These are phyloP conservation scores for Coniochaeta sp. DNA, from an alignment of 2,329 filamentous ascomycete species.

Conservation along the genomic window DNA sequence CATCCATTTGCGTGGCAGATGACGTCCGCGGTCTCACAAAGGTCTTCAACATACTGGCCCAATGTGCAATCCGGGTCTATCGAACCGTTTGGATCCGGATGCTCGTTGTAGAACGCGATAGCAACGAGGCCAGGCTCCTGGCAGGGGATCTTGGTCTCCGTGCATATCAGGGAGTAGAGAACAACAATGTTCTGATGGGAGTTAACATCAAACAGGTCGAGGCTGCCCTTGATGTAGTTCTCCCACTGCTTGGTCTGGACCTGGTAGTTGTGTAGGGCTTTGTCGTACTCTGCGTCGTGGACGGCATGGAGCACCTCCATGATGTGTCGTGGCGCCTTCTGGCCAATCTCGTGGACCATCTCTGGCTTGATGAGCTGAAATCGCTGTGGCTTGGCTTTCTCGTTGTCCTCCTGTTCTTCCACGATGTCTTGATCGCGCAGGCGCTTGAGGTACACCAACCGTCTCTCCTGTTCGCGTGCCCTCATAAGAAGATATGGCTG, in stretches of 20 bases:
- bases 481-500: slow-evolving; percentile 91
- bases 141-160: slow-evolving; percentile 87
- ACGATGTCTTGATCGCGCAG: slow-evolving; percentile 69
- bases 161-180: slow-evolving; percentile 89
- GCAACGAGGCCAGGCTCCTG: slow-evolving; percentile 85
- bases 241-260: slow-evolving; percentile 97
- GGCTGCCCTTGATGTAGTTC: slow-evolving; percentile 80
- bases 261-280: slow-evolving; percentile 85
- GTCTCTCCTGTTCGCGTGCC: slow-evolving; percentile 82
- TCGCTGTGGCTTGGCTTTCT: slow-evolving; percentile 58
- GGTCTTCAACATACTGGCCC: slow-evolving; percentile 89
- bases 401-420: slow-evolving; percentile 48
- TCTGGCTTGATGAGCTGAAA: slow-evolving; percentile 92
- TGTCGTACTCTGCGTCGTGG: slow-evolving; percentile 94
- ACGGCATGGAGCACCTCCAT: slow-evolving; percentile 92
- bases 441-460: slow-evolving; percentile 72
- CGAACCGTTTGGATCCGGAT: slow-evolving; percentile 55
- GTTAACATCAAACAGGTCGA: slow-evolving; percentile 88
- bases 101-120: slow-evolving; percentile 89
- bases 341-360: slow-evolving; percentile 83
- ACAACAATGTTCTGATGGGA: slow-evolving; percentile 96
- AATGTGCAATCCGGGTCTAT: slow-evolving; percentile 84
- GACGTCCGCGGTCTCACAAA: slow-evolving; percentile 70
- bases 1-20: slow-evolving; percentile 79
- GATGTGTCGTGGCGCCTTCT: slow-evolving; percentile 75